phyloP scores from a whole-genome alignment of 2,329 filamentous ascomycete genomes.

The Aschersonia sp. region DNA sequence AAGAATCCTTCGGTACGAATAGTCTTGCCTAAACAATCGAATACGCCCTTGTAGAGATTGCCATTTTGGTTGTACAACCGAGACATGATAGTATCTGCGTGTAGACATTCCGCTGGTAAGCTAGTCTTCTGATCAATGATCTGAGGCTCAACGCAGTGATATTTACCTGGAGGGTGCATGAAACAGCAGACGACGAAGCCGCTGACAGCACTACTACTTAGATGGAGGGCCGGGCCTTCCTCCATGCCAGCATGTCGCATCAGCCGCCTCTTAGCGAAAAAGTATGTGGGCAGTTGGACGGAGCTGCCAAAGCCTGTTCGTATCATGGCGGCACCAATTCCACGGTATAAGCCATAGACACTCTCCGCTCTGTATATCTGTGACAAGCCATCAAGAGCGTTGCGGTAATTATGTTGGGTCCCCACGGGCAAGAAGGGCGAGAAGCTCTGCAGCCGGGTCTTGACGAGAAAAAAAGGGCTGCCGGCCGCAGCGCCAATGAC shows the following conservation, averaged over 20 bases:
- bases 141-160: background rate
- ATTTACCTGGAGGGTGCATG: slow-evolving; percentile 85
- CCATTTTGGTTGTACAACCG: slow-evolving; percentile 98
- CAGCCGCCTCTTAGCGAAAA: slow-evolving; percentile 84
- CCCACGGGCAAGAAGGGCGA: slow-evolving; percentile 87
- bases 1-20: slow-evolving; percentile 80
- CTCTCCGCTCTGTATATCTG: slow-evolving; percentile 72
- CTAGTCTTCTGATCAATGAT: background rate
- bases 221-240: slow-evolving; percentile 77
- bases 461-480: slow-evolving; percentile 94
- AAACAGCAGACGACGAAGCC: slow-evolving; percentile 95
- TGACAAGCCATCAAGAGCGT: slow-evolving; percentile 67
- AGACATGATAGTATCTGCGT: slow-evolving; percentile 88
- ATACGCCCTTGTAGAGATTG: slow-evolving; percentile 85
- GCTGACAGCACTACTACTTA: slow-evolving; percentile 76
- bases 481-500: slow-evolving; percentile 86
- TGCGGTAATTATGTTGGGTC: slow-evolving; percentile 88
- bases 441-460: slow-evolving; percentile 88
- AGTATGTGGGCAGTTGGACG: slow-evolving; percentile 94
- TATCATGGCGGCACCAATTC: slow-evolving; percentile 87
- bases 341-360: slow-evolving; percentile 69
- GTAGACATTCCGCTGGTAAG: background rate
- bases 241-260: slow-evolving; percentile 74
- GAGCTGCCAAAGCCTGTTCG: slow-evolving; percentile 90
- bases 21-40: slow-evolving; percentile 85